A percentile compares a stretch with the other conserved stretches of the same genome.
Conservation (phyloP, 495 filamentous ascomycete genomes). For the Neurospora sp. region DNA sequence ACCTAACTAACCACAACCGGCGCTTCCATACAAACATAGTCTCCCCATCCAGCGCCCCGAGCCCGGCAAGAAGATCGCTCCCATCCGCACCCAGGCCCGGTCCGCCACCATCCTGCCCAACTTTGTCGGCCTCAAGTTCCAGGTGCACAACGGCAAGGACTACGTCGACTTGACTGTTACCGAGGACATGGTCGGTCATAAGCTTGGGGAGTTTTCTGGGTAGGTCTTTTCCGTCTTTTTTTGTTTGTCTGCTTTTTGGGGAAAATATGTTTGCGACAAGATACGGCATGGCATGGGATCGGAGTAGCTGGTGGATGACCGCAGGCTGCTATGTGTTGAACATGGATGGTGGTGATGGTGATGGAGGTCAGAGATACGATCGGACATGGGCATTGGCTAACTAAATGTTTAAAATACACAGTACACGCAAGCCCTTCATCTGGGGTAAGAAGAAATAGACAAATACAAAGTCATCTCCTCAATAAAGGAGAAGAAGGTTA, state of each 20-base stretch:
- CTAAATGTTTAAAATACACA: slow-evolving; percentile 20
- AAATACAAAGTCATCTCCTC: neutral
- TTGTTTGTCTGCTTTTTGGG: too few relatives aligned
- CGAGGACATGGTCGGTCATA: slow-evolving; percentile 97
- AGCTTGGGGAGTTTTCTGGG: slow-evolving; percentile 89
- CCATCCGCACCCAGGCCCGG: slow-evolving; percentile 83
- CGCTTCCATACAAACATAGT: slow-evolving; percentile 22
- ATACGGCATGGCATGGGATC: too few relatives aligned
- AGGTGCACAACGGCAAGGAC: slow-evolving; percentile 89
- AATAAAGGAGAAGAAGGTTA: neutral
- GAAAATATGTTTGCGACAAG: too few relatives aligned
- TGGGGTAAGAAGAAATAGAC: slow-evolving; percentile 31
- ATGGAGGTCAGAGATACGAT: neutral
- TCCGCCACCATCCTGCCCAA: slow-evolving; percentile 89
- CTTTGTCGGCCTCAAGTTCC: slow-evolving; percentile 89
- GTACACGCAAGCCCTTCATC: slow-evolving; percentile 76
- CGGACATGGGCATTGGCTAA: neutral
- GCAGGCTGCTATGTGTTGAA: neutral
- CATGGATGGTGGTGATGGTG: neutral
- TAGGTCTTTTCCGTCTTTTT: slow-evolving; percentile 39
- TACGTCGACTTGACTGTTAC: slow-evolving; percentile 84
- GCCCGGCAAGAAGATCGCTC: slow-evolving; percentile 51
- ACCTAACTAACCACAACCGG: slow-evolving; percentile 5
- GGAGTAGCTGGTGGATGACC: too few relatives aligned
- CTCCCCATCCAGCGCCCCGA: slow-evolving; percentile 54